Evolutionary conservation across 169 alveolate species (phyloP), one percentile per base, ranked within the genome.

Genomic region (Eimeria sp.): DNA sequence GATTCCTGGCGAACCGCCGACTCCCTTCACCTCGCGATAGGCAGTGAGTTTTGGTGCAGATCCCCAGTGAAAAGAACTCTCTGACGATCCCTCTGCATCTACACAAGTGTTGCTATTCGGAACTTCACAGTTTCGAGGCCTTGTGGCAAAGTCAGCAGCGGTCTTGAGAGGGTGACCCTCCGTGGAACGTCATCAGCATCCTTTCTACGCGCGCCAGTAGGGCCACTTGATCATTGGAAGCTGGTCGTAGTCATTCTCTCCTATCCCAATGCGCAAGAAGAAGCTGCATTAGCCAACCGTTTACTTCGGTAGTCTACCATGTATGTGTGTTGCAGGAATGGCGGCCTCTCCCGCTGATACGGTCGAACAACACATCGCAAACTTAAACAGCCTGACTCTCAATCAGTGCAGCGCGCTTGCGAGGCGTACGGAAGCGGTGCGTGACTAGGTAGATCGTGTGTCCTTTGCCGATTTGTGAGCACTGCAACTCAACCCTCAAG

Each of bases 381-480:
- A 87, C 67, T 63, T 87, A 40, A 63, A 63, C 47, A 63, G 67
- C 83, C 45, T 87, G 30, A 87, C 51, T 58, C 93, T 87, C 70
- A 30, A 58, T 67, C 93, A 87, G 93, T 87, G 65, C 45, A 61
- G 49, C 67, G 70, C 93, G 4, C 93, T 87, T 10, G 54, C 34
- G 30, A 34, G 83, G 63, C 63, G 93, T 30, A 63, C 80, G 93
- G 93, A 87, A 63, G 80, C 83, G 93, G 93, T 87, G 47, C 27
- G 93, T 20, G n/a, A 20, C 92, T 80, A 75, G 47, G 20, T 4
- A 45, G 34, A 11, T 61, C 40, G 6, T 3, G 58, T 40, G 0
- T 14, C 61, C 54, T 6, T 72, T 9, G 47, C 86, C 40, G 40
- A 18, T 40, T 16, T 75, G 78, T n/a, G 45, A 51, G 10, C 51